Conservation (phyloP, 2,329 filamentous ascomycete species). For the Didymellaceae sp. region DNA sequence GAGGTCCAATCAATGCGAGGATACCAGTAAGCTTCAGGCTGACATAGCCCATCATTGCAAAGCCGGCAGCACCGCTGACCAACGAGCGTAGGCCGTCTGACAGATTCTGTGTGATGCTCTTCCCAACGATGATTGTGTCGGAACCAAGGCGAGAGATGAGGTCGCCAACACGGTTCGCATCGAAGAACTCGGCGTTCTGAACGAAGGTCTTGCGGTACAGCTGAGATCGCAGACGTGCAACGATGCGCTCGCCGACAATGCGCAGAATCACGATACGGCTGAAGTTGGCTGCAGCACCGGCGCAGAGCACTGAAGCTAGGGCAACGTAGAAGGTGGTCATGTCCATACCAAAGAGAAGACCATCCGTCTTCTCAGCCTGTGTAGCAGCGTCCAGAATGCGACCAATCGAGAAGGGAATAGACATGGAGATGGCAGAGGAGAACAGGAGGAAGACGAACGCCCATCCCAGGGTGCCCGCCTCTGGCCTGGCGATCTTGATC, state of each 20-base stretch:
- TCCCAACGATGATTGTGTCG: conserved; percentile 97
- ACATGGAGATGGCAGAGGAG: conserved; percentile 93
- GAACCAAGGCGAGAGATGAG: conserved; percentile 94
- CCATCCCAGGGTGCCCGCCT: conserved; percentile 76
- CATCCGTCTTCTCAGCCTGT: conserved; percentile 67
- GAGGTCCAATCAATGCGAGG: conserved; percentile 84
- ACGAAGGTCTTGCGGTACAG: conserved; percentile 91
- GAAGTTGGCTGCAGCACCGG: conserved; percentile 91
- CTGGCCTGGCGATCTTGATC: conserved; percentile 86
- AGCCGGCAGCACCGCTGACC: conserved; percentile 88
- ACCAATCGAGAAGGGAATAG: conserved; percentile 94
- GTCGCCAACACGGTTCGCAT: conserved; percentile 95
- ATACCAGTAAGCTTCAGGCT: conserved; percentile 89
- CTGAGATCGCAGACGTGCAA: conserved; percentile 84
- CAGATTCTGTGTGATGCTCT: conserved; percentile 97
- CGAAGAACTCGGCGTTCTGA: conserved; percentile 99
- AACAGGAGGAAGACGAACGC: conserved; percentile 87
- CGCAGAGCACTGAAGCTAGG: conserved; percentile 73
- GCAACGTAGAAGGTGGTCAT: conserved; percentile 87
- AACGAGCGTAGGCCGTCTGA: conserved; percentile 92
- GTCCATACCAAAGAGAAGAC: conserved; percentile 80
- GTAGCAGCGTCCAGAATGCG: conserved; percentile 93
- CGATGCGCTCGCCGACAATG: conserved; percentile 93
- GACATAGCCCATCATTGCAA: conserved; percentile 94
- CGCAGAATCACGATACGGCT: conserved; percentile 90